Conservation (phyloP, 2,329 filamentous ascomycete species). For the Fonsecaea nubica region DNA sequence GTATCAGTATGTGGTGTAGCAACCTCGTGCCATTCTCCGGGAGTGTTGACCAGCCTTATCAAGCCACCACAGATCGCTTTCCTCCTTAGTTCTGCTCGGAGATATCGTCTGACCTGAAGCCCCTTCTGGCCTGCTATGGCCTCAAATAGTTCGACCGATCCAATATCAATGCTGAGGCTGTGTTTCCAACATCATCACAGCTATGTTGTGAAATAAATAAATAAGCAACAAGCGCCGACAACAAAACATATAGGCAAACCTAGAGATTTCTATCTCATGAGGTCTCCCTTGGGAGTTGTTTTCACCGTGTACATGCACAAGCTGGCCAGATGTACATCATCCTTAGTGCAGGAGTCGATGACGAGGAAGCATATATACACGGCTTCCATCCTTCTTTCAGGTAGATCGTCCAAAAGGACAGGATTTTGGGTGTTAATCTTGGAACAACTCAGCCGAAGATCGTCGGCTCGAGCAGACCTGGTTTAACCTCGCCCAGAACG, state of each 20-base stretch:
- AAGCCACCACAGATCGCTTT: neutral
- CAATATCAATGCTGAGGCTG: neutral
- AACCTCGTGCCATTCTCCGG: neutral
- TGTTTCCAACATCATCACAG: neutral
- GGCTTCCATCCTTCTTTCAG: neutral
- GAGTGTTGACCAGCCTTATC: neutral
- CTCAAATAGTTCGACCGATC: neutral
- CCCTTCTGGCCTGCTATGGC: neutral
- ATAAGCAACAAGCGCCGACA: neutral
- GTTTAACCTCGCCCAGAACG: conserved; percentile 24
- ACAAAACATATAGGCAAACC: neutral
- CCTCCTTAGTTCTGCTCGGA: neutral
- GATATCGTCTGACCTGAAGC: neutral
- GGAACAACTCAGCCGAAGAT: conserved; percentile 2
- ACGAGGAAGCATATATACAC: neutral
- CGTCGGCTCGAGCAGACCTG: conserved; percentile 9
- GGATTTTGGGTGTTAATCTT: neutral
- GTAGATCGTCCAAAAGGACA: neutral
- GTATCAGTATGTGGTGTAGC: neutral
- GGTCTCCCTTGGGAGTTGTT: neutral
- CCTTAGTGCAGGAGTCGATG: neutral
- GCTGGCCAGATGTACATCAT: neutral
- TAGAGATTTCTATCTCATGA: neutral
- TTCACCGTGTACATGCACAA: neutral
- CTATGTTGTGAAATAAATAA: neutral